phyloP scores from a whole-genome alignment of 495 filamentous ascomycete genomes.

The Pseudomonodictys pantanalensis region DNA sequence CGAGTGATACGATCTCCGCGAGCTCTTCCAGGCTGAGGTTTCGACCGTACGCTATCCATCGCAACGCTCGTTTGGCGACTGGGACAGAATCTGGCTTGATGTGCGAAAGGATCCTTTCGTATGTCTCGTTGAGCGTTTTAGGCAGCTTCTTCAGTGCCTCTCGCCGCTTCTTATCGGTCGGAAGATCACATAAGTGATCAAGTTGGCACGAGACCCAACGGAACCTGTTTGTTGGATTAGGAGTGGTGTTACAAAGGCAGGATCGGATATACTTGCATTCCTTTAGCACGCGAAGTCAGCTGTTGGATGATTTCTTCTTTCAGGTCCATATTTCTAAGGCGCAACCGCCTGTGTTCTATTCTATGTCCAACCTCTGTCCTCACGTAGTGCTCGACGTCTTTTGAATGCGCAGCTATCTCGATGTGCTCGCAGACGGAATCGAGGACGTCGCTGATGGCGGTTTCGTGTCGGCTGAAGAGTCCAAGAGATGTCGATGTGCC shows the following conservation, averaged over 20 bases:
- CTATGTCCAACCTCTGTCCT: slow-evolving; percentile 40
- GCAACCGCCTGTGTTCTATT: slow-evolving; percentile 24
- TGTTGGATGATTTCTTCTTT: slow-evolving; percentile 39
- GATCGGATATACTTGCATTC: not conserved
- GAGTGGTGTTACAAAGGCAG: not conserved
- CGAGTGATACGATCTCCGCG: not conserved
- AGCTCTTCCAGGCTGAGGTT: not conserved
- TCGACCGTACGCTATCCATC: not conserved
- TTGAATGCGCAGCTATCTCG: not conserved
- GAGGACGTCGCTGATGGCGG: not conserved
- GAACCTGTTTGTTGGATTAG: not conserved
- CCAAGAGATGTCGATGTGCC: not conserved
- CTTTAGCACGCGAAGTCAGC: not conserved
- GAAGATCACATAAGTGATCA: not conserved
- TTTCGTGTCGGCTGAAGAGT: not conserved
- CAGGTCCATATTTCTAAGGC: slow-evolving; percentile 27
- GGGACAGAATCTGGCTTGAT: not conserved
- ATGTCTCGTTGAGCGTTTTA: not conserved
- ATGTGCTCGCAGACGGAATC: not conserved
- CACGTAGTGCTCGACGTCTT: slow-evolving; percentile 27
- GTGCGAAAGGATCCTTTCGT: not conserved
- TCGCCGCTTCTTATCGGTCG: not conserved
- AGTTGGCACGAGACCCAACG: slow-evolving; percentile 2
- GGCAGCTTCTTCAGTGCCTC: not conserved
- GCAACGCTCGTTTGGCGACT: not conserved